Percentiles rank a stretch among this genome's conserved stretches.
phyloP scores from a whole-genome alignment of 208 protist species.

The Angomonas deanei region DNA sequence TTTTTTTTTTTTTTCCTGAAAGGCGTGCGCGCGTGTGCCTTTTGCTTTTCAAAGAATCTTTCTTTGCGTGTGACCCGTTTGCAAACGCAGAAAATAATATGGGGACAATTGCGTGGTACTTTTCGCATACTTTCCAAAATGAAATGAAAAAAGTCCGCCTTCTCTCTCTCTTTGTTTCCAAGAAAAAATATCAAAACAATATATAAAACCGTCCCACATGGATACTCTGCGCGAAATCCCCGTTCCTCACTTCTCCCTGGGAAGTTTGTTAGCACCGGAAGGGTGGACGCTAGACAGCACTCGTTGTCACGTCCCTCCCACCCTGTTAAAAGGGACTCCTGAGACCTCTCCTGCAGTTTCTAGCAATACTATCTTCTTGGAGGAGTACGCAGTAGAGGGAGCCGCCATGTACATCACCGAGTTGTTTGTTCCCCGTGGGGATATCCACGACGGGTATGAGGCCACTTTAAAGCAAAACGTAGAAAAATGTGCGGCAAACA shows the following conservation, averaged over 20 bases:
- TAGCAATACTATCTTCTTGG: slow-evolving; percentile 46
- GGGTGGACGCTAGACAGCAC: slow-evolving; percentile 53
- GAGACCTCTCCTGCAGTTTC: not conserved
- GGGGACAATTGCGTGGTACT: no score
- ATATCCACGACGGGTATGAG: not conserved
- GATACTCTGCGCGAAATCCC: slow-evolving; percentile 22
- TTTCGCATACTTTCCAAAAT: not conserved
- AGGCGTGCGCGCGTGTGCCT: no score
- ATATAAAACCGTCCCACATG: no score
- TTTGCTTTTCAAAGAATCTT: slow-evolving; percentile 7
- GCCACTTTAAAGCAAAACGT: not conserved
- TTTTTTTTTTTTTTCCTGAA: slow-evolving; percentile 5
- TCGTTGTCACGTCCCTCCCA: slow-evolving; percentile 30
- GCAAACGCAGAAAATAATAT: no score
- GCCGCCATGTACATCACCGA: slow-evolving; percentile 47
- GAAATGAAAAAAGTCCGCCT: not conserved
- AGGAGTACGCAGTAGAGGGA: slow-evolving; percentile 21
- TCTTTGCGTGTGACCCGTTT: no score
- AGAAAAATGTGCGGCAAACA: not conserved
- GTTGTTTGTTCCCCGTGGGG: slow-evolving; percentile 31
- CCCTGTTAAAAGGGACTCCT: not conserved
- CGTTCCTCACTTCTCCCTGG: slow-evolving; percentile 40
- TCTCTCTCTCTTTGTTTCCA: not conserved
- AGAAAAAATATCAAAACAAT: no score
- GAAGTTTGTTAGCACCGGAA: slow-evolving; percentile 38